phyloP scores from a whole-genome alignment of 805 yeast genomes.

The Candida nemodendra region DNA sequence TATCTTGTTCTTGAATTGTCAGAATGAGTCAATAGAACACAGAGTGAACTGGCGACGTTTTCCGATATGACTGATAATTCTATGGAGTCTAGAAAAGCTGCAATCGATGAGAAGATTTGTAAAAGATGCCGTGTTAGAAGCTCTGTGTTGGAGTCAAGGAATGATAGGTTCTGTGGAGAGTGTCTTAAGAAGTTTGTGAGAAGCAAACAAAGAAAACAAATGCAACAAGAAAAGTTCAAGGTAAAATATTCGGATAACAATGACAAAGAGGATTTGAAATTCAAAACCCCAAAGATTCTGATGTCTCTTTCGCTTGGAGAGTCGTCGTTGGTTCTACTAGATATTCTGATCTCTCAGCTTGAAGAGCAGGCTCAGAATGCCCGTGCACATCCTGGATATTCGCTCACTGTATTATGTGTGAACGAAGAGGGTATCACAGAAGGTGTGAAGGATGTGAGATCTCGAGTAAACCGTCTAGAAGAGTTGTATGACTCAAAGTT shows the following conservation, averaged over 20 bases:
- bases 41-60: no score
- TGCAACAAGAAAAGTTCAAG: slow-evolving; percentile 71
- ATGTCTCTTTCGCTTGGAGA: slow-evolving; percentile 66
- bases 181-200: slow-evolving; percentile 75
- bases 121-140: slow-evolving; percentile 47
- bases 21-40: no score
- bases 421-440: slow-evolving; percentile 35
- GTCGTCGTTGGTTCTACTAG: slow-evolving; percentile 67
- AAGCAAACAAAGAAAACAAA: slow-evolving; percentile 76
- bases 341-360: slow-evolving; percentile 59
- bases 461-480: slow-evolving; percentile 7
- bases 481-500: slow-evolving; percentile 14
- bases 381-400: slow-evolving; percentile 68
- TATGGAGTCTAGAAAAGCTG: not conserved
- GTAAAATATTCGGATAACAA: slow-evolving; percentile 56
- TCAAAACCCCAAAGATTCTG: slow-evolving; percentile 43
- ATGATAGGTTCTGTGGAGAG: slow-evolving; percentile 59
- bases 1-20: no score
- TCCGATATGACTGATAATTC: slow-evolving; percentile 8
- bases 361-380: slow-evolving; percentile 57
- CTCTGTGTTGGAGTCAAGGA: slow-evolving; percentile 51
- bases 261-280: slow-evolving; percentile 26
- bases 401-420: slow-evolving; percentile 49
- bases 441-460: not conserved
- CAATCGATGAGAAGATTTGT: slow-evolving; percentile 32